A percentile compares a stretch with the other conserved stretches of the same genome.
phyloP scores from a whole-genome alignment of 2,329 filamentous ascomycete genomes.

The Colletotrichum paranaense region DNA sequence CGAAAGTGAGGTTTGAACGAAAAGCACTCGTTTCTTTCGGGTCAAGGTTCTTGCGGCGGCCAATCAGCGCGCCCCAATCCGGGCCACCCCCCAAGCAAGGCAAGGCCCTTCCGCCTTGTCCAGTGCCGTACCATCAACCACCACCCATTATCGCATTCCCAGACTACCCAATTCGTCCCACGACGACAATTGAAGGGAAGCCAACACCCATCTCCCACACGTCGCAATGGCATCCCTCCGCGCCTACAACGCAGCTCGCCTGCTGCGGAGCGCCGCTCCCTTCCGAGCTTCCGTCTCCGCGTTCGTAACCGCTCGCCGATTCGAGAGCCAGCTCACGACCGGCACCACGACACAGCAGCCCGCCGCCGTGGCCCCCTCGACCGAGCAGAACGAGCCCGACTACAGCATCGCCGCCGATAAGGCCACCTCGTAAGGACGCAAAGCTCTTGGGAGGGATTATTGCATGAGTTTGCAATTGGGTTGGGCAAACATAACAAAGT shows the following conservation, averaged over 20 bases:
- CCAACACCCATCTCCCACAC: not conserved
- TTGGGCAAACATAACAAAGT: not conserved
- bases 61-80: conserved; percentile 52
- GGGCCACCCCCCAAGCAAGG: conserved; percentile 29
- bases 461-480: too few relatives aligned
- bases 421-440: conserved; percentile 79
- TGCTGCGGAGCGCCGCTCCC: conserved; percentile 60
- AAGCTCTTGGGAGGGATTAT: too few relatives aligned
- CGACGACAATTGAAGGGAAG: conserved; percentile 20
- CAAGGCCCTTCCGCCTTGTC: conserved; percentile 32
- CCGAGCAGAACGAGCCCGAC: conserved; percentile 77
- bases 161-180: conserved; percentile 8
- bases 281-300: conserved; percentile 49
- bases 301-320: conserved; percentile 61
- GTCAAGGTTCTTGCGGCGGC: conserved; percentile 55
- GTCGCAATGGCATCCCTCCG: conserved; percentile 74
- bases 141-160: conserved; percentile 28
- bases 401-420: conserved; percentile 86
- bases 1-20: conserved; percentile 45
- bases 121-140: conserved; percentile 40
- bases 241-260: conserved; percentile 61
- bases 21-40: conserved; percentile 60
- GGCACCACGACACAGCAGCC: conserved; percentile 46
- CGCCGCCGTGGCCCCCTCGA: conserved; percentile 48
- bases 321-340: conserved; percentile 63